Conservation (phyloP, 2,329 filamentous ascomycete genomes). For the Trichoderma aggressivum region DNA sequence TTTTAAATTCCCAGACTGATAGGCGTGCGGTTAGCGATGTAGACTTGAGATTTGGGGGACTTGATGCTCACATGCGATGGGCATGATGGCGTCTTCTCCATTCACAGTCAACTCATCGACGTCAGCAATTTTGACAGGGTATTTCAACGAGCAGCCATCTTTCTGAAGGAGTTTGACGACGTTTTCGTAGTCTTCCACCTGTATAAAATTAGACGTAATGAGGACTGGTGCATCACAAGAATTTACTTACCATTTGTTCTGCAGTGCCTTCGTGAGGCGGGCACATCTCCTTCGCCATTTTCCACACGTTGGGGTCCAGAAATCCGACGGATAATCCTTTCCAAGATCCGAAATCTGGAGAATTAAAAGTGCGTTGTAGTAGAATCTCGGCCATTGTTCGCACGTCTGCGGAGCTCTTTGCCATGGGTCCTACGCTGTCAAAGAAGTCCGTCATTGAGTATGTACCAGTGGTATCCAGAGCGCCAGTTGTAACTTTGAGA, state of each 20-base stretch:
- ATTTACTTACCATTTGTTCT: slow-evolving; percentile 19
- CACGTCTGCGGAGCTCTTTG: slow-evolving; percentile 24
- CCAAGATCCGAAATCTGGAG: slow-evolving; percentile 14
- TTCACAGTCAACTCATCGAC: neutral
- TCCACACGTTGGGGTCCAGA: slow-evolving; percentile 19
- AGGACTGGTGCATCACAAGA: accelerated
- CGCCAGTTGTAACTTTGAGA: slow-evolving; percentile 27
- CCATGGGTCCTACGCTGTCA: slow-evolving; percentile 28
- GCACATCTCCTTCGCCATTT: slow-evolving; percentile 18
- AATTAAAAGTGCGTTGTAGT: neutral
- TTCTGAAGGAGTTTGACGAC: neutral
- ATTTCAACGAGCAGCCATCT: neutral
- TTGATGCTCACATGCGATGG: neutral
- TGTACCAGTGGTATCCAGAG: slow-evolving; percentile 16
- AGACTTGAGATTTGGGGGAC: neutral
- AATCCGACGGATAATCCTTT: slow-evolving; percentile 15
- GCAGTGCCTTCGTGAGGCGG: slow-evolving; percentile 14
- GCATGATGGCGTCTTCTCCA: neutral
- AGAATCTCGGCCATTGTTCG: slow-evolving; percentile 12
- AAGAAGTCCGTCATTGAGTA: slow-evolving; percentile 27
- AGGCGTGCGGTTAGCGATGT: neutral
- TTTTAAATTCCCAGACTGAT: slow-evolving; percentile 27
- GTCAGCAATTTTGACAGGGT: neutral
- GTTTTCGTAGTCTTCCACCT: slow-evolving; percentile 5
- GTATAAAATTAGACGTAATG: neutral